Base-by-base conservation (phyloP, 1,139 yeast genomes). In the Pichia sp. region DNA sequence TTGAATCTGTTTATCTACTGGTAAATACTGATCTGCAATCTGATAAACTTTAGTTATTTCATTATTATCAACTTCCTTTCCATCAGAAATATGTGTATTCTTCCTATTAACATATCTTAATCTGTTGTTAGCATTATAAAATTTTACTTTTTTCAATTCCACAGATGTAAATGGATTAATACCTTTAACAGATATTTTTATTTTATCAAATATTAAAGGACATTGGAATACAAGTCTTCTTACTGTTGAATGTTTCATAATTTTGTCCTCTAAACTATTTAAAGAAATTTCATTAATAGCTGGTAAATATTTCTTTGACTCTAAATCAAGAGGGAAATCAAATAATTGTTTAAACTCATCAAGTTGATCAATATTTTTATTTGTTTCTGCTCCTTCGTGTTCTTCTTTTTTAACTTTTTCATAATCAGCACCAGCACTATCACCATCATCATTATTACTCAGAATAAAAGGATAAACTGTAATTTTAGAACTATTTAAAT, bases 181-280 rank as follows among this genome's bases (percentile, higher is more conserved):
- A 0, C 95, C 97, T 54, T 76, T 78, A 1, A 89, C 69, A 0
- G 87, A 82, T 41, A 92, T 74, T 0, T 73, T 71, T n/a, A 87
- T 52, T 2, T 80, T 78, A 4, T 69, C 66, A 4, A 80, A 58
- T 6, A 70, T 69, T 37, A 81, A 51, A n/a, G 80, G 75, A 52
- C 87, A 78, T 11, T 77, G 71, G 56, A 85, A 84, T 39, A 73
- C 74, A 3, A 81, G 72, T 41, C 95, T 66, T 46, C 76, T 75
- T 9, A 84, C 71, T 49, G 81, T 83, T 49, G 76, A 81, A 31
- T 78, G 69, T 40, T 82, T 63, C 37, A 76, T 61, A 10, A 87
- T 75, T 35, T 71, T 67, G 9, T 70, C 64, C 47, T 73, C 70
- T 42, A 85, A 72, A 32, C 67, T 67, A 0, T 68, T 62, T 0